A percentile compares a stretch with the other conserved stretches of the same genome.
These are phyloP conservation scores for Bremia lactucae DNA, from an alignment of 352 stramenopile genomes.

Conservation along the genomic window DNA sequence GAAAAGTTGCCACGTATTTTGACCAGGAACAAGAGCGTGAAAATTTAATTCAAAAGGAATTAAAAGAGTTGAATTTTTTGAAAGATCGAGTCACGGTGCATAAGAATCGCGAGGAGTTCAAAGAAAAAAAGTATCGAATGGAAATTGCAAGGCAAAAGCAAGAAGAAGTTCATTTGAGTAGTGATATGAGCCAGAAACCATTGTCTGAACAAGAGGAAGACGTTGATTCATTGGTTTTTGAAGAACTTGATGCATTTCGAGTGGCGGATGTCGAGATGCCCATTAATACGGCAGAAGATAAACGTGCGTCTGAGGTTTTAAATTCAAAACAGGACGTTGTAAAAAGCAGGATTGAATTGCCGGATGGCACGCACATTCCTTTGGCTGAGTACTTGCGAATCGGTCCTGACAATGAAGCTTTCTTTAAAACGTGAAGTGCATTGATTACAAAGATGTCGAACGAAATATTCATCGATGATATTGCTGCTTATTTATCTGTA, in stretches of 20 bases:
- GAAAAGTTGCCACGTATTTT: constrained; percentile 40
- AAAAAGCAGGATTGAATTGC: constrained; percentile 46
- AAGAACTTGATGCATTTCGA: constrained; percentile 20
- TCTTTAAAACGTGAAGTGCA: constrained; percentile 43
- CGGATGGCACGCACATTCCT: constrained; percentile 43
- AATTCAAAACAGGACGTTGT: constrained; percentile 22
- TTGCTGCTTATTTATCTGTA: constrained; percentile 6
- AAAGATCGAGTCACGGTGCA: constrained; percentile 48
- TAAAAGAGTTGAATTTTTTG: constrained; percentile 31
- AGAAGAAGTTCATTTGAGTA: constrained; percentile 1
- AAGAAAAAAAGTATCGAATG: constrained; percentile 43
- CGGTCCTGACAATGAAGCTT: constrained; percentile 18
- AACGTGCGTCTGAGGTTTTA: constrained; percentile 22
- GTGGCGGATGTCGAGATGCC: constrained; percentile 15
- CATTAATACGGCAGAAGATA: constrained; percentile 16
- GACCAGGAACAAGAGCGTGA: constrained; percentile 17
- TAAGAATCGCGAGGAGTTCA: constrained; percentile 56
- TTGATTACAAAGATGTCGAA: constrained; percentile 3
- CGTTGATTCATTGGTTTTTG: constrained; percentile 16
- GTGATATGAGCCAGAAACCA: constrained; percentile 5
- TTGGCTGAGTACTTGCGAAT: constrained; percentile 57
- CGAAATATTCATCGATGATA: background rate
- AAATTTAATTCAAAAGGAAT: constrained; percentile 20
- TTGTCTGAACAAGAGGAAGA: constrained; percentile 12
- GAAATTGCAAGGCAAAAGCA: constrained; percentile 39